A percentile compares a stretch with the other conserved stretches of the same genome.
These are phyloP conservation scores for Taxawa tesnikishii DNA, from an alignment of 2,329 filamentous ascomycete genomes.

Conservation along the genomic window DNA sequence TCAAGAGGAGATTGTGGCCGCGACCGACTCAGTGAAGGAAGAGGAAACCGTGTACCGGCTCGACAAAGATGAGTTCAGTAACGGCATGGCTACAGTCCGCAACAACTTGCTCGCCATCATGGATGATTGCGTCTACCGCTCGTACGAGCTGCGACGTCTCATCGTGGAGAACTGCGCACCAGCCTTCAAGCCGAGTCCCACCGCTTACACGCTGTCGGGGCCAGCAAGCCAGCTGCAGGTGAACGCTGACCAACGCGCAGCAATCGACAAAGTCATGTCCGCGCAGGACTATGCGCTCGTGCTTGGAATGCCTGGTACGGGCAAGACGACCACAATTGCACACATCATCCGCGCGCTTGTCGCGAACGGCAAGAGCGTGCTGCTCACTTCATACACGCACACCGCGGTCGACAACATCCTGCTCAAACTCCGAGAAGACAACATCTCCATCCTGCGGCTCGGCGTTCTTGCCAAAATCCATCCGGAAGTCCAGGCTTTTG, in stretches of 20 bases:
- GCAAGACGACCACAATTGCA: conserved; percentile 95
- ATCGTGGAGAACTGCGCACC: conserved; percentile 69
- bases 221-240: conserved; percentile 48
- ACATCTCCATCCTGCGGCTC: conserved; percentile 67
- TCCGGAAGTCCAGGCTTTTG: conserved; percentile 75
- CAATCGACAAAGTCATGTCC: conserved; percentile 91
- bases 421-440: conserved; percentile 62
- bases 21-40: conserved; percentile 18
- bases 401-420: conserved; percentile 97
- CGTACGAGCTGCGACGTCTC: conserved; percentile 60
- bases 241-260: conserved; percentile 75
- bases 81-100: conserved; percentile 87
- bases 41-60: conserved; percentile 62
- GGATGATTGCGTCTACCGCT: conserved; percentile 61
- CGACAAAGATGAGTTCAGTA: conserved; percentile 97
- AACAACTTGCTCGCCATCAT: conserved; percentile 93
- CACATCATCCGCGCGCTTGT: conserved; percentile 90
- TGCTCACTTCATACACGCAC: conserved; percentile 92
- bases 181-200: conserved; percentile 55
- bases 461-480: conserved; percentile 79
- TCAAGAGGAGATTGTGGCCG: not conserved
- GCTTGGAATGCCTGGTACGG: conserved; percentile 94
- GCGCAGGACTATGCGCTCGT: conserved; percentile 94
- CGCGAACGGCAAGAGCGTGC: conserved; percentile 78
- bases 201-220: conserved; percentile 49